phyloP scores from a whole-genome alignment of 805 yeast genomes.

The Myxozyma sirexii region DNA sequence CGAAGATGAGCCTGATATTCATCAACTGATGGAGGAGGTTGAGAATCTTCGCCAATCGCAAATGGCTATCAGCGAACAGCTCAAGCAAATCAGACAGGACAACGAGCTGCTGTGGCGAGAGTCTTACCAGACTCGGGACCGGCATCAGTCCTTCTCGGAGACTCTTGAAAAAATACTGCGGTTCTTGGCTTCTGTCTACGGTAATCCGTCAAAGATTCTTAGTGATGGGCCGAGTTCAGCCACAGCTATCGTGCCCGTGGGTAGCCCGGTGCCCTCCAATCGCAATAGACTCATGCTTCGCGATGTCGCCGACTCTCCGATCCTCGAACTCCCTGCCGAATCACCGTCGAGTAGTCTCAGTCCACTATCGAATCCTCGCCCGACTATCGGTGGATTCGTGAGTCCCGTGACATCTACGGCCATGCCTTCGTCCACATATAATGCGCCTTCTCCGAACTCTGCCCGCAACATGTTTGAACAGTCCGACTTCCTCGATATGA shows the following conservation, averaged over 20 bases:
- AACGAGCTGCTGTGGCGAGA: conserved; percentile 93
- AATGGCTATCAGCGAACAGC: conserved; percentile 76
- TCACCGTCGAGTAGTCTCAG: conserved; percentile 1
- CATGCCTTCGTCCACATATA: neutral
- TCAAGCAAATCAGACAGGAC: conserved; percentile 79
- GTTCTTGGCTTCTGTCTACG: conserved; percentile 82
- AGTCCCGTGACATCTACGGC: neutral
- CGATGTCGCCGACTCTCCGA: conserved; percentile 30
- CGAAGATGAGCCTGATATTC: conserved; percentile 51
- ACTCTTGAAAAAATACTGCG: conserved; percentile 85
- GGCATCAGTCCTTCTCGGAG: conserved; percentile 81
- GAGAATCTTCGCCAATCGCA: conserved; percentile 79
- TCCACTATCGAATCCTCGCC: conserved; percentile 1
- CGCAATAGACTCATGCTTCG: conserved; percentile 36
- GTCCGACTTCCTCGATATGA: conserved; percentile 29
- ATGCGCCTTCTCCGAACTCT: neutral
- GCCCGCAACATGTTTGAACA: conserved; percentile 16
- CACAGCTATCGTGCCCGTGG: conserved; percentile 10
- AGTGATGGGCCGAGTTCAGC: conserved; percentile 37
- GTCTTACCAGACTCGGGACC: conserved; percentile 76
- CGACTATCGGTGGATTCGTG: neutral
- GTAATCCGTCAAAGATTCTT: conserved; percentile 57
- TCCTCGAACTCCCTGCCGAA: conserved; percentile 24
- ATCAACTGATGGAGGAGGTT: conserved; percentile 65
- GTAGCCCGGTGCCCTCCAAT: conserved; percentile 28